These are phyloP conservation scores for Fusarium caatingaense DNA, from an alignment of 2,329 filamentous ascomycete genomes.

Conservation along the genomic window DNA sequence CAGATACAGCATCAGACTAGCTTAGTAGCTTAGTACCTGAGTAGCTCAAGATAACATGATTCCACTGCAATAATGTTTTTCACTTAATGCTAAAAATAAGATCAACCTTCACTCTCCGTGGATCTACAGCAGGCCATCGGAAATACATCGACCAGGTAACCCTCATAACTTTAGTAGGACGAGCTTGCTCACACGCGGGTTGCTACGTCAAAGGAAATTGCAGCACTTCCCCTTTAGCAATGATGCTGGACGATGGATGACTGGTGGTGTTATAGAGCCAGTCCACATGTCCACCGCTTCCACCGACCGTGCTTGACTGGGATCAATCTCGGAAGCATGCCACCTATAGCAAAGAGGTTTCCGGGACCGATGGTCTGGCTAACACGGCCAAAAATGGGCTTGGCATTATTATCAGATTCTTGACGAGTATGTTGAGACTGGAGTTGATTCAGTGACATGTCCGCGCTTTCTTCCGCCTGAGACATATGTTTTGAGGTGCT, in stretches of 20 bases:
- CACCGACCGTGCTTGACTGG: constrained; percentile 33
- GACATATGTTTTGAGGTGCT: too few species aligned
- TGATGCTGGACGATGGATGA: constrained; percentile 15
- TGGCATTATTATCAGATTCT: constrained; percentile 10
- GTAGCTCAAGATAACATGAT: neutral
- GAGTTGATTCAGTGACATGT: constrained; percentile 23
- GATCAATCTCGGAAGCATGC: constrained; percentile 28
- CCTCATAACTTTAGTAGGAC: constrained; percentile 4
- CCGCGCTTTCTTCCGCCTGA: neutral
- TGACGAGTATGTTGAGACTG: constrained; percentile 27
- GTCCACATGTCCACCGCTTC: constrained; percentile 39
- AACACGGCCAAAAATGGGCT: constrained; percentile 23
- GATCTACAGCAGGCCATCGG: constrained; percentile 29
- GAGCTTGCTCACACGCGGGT: constrained; percentile 20
- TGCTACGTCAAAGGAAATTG: constrained; percentile 37
- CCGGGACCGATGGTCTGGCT: constrained; percentile 12
- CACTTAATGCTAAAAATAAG: constrained; percentile 33
- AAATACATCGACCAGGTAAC: constrained; percentile 11
- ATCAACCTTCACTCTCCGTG: constrained; percentile 17
- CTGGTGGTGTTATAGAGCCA: constrained; percentile 18
- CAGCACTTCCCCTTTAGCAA: constrained; percentile 28
- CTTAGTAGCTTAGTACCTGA: too few species aligned
- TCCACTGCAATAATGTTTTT: constrained; percentile 1
- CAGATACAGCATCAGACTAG: neutral
- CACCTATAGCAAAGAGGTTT: constrained; percentile 23